Evolutionary conservation across 208 protist genomes (phyloP).

Genomic region (Trypanosoma lewisi): DNA sequence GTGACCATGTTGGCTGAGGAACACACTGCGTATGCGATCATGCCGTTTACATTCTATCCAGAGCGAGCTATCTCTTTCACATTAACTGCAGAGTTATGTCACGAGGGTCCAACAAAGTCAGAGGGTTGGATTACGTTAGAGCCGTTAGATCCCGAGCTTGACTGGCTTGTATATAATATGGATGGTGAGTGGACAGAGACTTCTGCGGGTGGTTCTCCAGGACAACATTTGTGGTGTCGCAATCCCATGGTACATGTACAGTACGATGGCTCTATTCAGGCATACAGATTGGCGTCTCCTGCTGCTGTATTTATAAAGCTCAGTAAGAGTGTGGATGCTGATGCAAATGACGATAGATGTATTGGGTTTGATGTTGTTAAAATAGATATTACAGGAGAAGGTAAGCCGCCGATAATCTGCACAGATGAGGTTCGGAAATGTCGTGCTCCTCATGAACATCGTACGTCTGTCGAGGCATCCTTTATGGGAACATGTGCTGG

Average conservation of each 20-base stretch:
- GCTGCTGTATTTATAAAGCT: conserved; percentile 58
- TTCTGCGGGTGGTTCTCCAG: conserved; percentile 39
- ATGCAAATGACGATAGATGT: conserved; percentile 60
- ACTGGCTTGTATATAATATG: conserved; percentile 59
- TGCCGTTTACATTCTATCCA: conserved; percentile 82
- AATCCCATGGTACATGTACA: conserved; percentile 58
- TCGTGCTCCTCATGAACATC: conserved; percentile 33
- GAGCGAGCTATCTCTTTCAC: conserved; percentile 49
- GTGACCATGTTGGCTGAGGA: conserved; percentile 39
- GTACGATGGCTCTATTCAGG: conserved; percentile 24
- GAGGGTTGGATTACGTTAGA: conserved; percentile 74
- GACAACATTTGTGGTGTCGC: conserved; percentile 57
- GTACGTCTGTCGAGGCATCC: conserved; percentile 37
- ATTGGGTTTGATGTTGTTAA: conserved; percentile 75
- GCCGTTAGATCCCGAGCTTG: conserved; percentile 49
- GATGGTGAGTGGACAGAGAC: conserved; percentile 46
- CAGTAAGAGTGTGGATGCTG: conserved; percentile 57
- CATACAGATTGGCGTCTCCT: conserved; percentile 28
- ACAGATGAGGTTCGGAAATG: conserved; percentile 39
- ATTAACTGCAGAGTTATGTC: conserved; percentile 45
- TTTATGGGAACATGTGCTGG: conserved; percentile 35
- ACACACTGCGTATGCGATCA: conserved; percentile 61
- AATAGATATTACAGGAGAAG: conserved; percentile 28
- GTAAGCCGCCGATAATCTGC: conserved; percentile 44
- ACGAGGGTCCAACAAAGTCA: conserved; percentile 30